Evolutionary conservation across 1,139 yeast genomes (phyloP).

Genomic region (Blastobotrys capitulatus): DNA sequence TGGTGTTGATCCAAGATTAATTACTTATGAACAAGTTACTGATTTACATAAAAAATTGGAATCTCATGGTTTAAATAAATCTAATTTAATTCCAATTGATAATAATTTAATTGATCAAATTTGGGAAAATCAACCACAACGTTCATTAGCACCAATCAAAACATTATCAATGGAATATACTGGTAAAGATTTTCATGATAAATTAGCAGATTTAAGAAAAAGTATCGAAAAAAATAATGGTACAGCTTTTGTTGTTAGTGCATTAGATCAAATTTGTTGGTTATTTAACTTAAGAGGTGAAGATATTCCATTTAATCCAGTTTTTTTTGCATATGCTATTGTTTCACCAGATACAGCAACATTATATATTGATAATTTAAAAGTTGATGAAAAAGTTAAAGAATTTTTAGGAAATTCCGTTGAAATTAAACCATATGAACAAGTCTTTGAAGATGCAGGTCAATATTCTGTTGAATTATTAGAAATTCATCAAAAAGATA

Average conservation of each 20-base stretch:
- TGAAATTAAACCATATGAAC: conserved; percentile 32
- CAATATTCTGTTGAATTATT: conserved; percentile 36
- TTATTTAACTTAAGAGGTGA: conserved; percentile 79
- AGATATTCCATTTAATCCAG: conserved; percentile 86
- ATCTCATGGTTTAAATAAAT: conserved; percentile 26
- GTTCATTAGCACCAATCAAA: conserved; percentile 31
- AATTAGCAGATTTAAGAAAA: conserved; percentile 43
- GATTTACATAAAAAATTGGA: conserved; percentile 33
- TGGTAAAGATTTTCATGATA: conserved; percentile 39
- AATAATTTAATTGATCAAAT: conserved; percentile 71
- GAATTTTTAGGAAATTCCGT: conserved; percentile 28
- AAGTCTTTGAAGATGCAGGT: conserved; percentile 32
- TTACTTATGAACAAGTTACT: conserved; percentile 45
- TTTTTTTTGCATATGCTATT: conserved; percentile 75
- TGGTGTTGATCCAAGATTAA: conserved; percentile 65
- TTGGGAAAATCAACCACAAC: conserved; percentile 49
- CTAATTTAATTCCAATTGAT: conserved; percentile 46
- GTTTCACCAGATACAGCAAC: conserved; percentile 53
- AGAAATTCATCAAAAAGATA: conserved; percentile 14
- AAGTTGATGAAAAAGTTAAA: conserved; percentile 44
- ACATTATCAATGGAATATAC: conserved; percentile 34
- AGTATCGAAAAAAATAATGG: conserved; percentile 41
- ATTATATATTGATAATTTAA: conserved; percentile 68
- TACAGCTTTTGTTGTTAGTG: conserved; percentile 52
- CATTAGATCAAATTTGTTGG: conserved; percentile 94